Evolutionary conservation across 2,329 filamentous ascomycete species (phyloP), one percentile per base, ranked within the genome.

Genomic region (Xylaria sp.): DNA sequence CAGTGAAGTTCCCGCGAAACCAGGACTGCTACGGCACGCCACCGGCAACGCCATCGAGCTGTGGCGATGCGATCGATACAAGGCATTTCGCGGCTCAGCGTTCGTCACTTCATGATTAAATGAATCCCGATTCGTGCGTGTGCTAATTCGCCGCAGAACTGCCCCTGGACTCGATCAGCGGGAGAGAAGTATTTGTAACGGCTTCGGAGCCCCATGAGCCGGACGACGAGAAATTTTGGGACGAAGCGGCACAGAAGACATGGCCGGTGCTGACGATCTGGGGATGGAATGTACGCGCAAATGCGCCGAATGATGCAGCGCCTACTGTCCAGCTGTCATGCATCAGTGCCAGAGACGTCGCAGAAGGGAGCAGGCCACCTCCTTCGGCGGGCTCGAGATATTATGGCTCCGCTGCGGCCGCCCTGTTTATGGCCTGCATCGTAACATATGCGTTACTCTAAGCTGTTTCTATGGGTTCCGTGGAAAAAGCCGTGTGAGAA

Each of bases 191-290:
- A 25, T 71, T 66, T 40, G 70, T 68, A 33, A 71, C 70, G 4
- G 69, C 69, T 6, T 73, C 70, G 6, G 61, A 64, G 0, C 58
- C 65, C 9, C 69, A 71, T 41, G 64, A 65, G 8, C 52, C 58
- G 4, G 60, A 58, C 19, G 59, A 71, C 52, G 29, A 63, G 38
- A 57, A 56, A 1, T 63, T 60, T 6, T 65, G 55, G 54, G 38
- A 56, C 33, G 62, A 62, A 3, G 69, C 70, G 0, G 51, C 48
- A 9, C 38, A 23, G 41, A 63, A 66, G 38, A 58, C 46, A 7
- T 72, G 68, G 69, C 70, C 71, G 15, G 63, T 71, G 19, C 38
- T 73, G 33, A 66, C 66, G 15, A 64, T 71, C 27, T 73, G 71
- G 71, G 70, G 71, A 6, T 73, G 68, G 68, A 72, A 71, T 47